phyloP scores from a whole-genome alignment of 2,329 filamentous ascomycete species.

The Cadophora gregata region DNA sequence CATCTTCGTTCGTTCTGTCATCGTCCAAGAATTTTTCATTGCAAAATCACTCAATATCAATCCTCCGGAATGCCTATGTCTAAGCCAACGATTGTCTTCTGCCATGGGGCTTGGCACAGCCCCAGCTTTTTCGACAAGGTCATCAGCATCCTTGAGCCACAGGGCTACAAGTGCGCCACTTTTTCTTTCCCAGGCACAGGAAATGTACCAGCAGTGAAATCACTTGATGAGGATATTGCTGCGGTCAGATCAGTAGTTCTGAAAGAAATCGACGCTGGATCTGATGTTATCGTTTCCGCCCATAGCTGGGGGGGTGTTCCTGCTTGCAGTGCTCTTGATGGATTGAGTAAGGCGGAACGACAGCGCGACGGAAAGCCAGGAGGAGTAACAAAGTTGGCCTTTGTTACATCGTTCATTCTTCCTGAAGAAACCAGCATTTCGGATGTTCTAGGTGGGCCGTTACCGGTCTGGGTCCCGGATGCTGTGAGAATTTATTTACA shows the following conservation, averaged over 20 bases:
- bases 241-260: conserved; percentile 27
- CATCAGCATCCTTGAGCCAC: conserved; percentile 28
- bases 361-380: conserved; percentile 46
- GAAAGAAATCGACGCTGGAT: conserved; percentile 40
- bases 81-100: conserved; percentile 31
- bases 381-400: conserved; percentile 39
- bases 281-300: conserved; percentile 47
- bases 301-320: conserved; percentile 50
- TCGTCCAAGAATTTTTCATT: not conserved
- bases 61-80: conserved; percentile 25
- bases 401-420: conserved; percentile 28
- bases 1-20: not conserved
- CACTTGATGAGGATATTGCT: conserved; percentile 31
- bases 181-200: conserved; percentile 28
- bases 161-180: conserved; percentile 32
- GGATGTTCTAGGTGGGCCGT: conserved; percentile 12
- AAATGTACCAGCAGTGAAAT: conserved; percentile 21
- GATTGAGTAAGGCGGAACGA: conserved; percentile 46
- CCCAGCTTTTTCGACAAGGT: conserved; percentile 28
- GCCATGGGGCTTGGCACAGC: conserved; percentile 33
- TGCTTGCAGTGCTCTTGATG: conserved; percentile 45
- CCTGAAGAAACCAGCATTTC: conserved; percentile 23
- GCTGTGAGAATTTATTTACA: conserved; percentile 18
- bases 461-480: conserved; percentile 16
- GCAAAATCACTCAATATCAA: not conserved